Conservation (phyloP, 2,329 filamentous ascomycete species). For the Orbilia javanica region DNA sequence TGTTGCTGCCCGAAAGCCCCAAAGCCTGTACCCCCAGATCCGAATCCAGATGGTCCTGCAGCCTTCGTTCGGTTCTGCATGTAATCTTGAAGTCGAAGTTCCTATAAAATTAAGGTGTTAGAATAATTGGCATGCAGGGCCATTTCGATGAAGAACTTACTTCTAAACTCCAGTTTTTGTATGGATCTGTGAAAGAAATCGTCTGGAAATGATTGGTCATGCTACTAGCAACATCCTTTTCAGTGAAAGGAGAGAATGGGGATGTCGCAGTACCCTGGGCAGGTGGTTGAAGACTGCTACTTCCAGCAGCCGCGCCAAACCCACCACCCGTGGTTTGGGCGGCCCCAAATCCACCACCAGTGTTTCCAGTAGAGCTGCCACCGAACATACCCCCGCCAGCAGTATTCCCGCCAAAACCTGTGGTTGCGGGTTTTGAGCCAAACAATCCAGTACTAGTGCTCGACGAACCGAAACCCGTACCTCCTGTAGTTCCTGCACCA, state of each 20-base stretch:
- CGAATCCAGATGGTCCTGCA: conserved; percentile 64
- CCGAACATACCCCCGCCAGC: conserved; percentile 49
- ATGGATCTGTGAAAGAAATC: conserved; percentile 81
- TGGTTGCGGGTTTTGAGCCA: conserved; percentile 57
- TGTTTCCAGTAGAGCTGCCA: conserved; percentile 59
- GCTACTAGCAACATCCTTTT: conserved; percentile 77
- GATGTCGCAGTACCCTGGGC: conserved; percentile 76
- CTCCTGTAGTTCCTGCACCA: conserved; percentile 66
- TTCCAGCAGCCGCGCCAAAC: conserved; percentile 64
- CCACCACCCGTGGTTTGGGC: conserved; percentile 31
- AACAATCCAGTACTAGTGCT: conserved; percentile 55
- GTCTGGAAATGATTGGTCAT: conserved; percentile 79
- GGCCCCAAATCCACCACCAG: conserved; percentile 59
- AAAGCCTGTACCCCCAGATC: conserved; percentile 67
- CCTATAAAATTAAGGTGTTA: conserved; percentile 65
- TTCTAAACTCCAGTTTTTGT: conserved; percentile 91
- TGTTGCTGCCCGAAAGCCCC: conserved; percentile 65
- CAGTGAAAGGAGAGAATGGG: conserved; percentile 76
- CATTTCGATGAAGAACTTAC: conserved; percentile 61
- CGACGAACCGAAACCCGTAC: conserved; percentile 57
- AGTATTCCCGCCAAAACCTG: conserved; percentile 53
- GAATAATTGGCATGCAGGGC: conserved; percentile 22
- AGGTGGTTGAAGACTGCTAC: conserved; percentile 68
- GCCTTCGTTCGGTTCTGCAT: conserved; percentile 76
- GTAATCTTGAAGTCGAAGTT: conserved; percentile 87